Evolutionary conservation across 768 basidiomycete genomes (phyloP).

Genomic region (Favolaschia claudopus): DNA sequence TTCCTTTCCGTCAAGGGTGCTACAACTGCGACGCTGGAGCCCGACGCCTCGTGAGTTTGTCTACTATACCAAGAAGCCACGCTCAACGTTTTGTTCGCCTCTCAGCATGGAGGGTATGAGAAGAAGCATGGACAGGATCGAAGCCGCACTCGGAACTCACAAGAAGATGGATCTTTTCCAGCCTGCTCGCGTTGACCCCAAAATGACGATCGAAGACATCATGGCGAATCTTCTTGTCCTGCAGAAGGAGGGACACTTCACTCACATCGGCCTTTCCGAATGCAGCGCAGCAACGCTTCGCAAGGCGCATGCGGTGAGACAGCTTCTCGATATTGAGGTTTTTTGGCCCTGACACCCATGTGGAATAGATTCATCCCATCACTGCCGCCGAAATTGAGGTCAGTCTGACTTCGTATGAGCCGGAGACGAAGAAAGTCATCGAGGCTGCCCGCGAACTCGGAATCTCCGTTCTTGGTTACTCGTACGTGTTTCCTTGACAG

Average conservation of each 20-base stretch:
- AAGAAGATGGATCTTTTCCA: conserved; percentile 70
- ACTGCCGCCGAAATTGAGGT: conserved; percentile 73
- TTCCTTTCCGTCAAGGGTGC: conserved; percentile 44
- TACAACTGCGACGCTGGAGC: not conserved
- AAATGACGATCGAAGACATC: conserved; percentile 53
- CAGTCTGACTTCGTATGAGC: conserved; percentile 66
- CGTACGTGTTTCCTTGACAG: no score
- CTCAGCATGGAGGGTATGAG: conserved; percentile 14
- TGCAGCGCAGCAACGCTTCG: conserved; percentile 56
- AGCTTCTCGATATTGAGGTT: not conserved
- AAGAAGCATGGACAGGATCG: conserved; percentile 52
- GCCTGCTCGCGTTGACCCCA: conserved; percentile 54
- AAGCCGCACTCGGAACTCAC: conserved; percentile 53
- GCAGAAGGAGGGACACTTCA: conserved; percentile 62
- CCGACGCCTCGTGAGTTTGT: conserved; percentile 22
- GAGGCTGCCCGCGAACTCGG: conserved; percentile 61
- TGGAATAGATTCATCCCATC: conserved; percentile 47
- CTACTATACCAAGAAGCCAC: not conserved
- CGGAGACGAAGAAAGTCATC: conserved; percentile 61
- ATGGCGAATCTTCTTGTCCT: conserved; percentile 52
- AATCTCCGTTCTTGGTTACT: conserved; percentile 67
- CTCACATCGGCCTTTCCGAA: conserved; percentile 68
- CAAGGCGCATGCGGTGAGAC: conserved; percentile 40
- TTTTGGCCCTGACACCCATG: not conserved
- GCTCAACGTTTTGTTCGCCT: no score